These are phyloP conservation scores for Nigrospora osmanthi DNA, from an alignment of 2,329 filamentous ascomycete species.

Conservation along the genomic window DNA sequence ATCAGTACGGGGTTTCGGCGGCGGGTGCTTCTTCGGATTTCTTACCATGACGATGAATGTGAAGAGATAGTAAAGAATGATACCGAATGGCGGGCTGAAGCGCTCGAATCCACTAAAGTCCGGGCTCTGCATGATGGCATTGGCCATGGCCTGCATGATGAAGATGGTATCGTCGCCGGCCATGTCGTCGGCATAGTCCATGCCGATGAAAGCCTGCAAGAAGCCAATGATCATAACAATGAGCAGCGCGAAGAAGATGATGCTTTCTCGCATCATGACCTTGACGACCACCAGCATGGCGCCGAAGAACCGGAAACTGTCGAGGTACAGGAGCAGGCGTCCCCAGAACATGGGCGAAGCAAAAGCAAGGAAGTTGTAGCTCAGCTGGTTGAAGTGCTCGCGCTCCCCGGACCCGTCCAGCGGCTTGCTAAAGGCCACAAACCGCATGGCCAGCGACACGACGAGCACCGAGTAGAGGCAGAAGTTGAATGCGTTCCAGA, in stretches of 20 bases:
- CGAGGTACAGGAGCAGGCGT: constrained; percentile 83
- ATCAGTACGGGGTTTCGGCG: neutral
- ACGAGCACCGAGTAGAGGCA: constrained; percentile 72
- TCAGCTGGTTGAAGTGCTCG: constrained; percentile 64
- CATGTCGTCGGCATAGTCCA: constrained; percentile 75
- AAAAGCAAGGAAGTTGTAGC: constrained; percentile 92
- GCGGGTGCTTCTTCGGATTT: neutral
- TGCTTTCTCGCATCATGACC: constrained; percentile 86
- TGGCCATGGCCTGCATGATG: constrained; percentile 76
- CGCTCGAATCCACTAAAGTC: constrained; percentile 84
- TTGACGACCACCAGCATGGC: constrained; percentile 97
- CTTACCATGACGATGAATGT: constrained; percentile 92
- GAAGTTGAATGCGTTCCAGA: constrained; percentile 95
- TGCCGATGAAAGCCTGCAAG: constrained; percentile 86
- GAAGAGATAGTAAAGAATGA: constrained; percentile 95
- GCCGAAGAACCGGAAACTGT: constrained; percentile 91
- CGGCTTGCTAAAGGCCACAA: constrained; percentile 66
- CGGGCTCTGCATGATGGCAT: constrained; percentile 84
- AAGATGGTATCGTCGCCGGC: constrained; percentile 61
- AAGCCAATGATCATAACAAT: constrained; percentile 79
- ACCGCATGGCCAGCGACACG: constrained; percentile 69
- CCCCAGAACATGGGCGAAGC: constrained; percentile 96
- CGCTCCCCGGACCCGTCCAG: constrained; percentile 41
- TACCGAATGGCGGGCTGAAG: constrained; percentile 87
- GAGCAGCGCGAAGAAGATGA: constrained; percentile 93